These are phyloP conservation scores for Volutella citrinella DNA, from an alignment of 2,329 filamentous ascomycete genomes.

Conservation along the genomic window DNA sequence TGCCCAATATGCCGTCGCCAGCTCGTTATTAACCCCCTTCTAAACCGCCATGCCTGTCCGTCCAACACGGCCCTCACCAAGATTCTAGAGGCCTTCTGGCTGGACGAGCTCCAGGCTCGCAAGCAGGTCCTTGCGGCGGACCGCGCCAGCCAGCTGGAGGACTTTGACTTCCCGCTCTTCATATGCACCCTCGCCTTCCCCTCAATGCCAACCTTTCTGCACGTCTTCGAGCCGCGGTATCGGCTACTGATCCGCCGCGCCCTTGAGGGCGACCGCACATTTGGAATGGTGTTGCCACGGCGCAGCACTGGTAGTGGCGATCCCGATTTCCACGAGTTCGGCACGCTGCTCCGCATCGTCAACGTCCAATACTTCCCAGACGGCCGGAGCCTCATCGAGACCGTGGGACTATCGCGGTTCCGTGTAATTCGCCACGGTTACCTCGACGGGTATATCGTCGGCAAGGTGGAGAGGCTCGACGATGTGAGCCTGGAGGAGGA, in stretches of 20 bases:
- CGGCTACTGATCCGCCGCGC: slow-evolving; percentile 82
- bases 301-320: slow-evolving; percentile 37
- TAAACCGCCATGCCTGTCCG: slow-evolving; percentile 40
- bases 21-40: slow-evolving; percentile 49
- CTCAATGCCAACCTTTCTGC: slow-evolving; percentile 77
- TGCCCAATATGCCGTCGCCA: slow-evolving; percentile 78
- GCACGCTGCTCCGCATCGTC: slow-evolving; percentile 74
- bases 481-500: slow-evolving; percentile 82
- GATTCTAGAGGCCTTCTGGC: slow-evolving; percentile 67
- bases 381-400: slow-evolving; percentile 79
- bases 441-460: slow-evolving; percentile 75
- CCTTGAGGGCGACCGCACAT: slow-evolving; percentile 69
- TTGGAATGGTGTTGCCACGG: slow-evolving; percentile 82
- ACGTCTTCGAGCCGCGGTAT: slow-evolving; percentile 92
- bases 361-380: slow-evolving; percentile 72
- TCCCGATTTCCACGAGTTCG: slow-evolving; percentile 64
- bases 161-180: slow-evolving; percentile 69
- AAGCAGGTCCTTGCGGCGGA: slow-evolving; percentile 54
- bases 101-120: slow-evolving; percentile 60
- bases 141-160: slow-evolving; percentile 52
- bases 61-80: slow-evolving; percentile 61
- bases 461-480: slow-evolving; percentile 71
- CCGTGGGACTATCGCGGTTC: slow-evolving; percentile 73
- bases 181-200: slow-evolving; percentile 82
- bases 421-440: slow-evolving; percentile 62